phyloP scores from a whole-genome alignment of 352 stramenopile species.

The Globisporangium cystogenes region DNA sequence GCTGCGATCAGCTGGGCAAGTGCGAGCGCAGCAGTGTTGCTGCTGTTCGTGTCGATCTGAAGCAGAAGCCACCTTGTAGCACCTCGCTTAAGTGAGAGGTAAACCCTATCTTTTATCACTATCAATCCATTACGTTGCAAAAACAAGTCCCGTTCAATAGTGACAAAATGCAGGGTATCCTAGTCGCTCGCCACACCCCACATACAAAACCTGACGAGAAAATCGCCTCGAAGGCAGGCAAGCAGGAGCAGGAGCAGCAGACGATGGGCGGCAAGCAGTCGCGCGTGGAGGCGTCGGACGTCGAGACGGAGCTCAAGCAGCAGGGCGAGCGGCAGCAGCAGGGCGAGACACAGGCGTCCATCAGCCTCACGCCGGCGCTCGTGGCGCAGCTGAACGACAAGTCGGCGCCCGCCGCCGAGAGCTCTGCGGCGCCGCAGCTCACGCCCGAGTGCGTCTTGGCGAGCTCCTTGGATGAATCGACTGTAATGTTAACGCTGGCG shows the following conservation, averaged over 20 bases:
- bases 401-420: constrained; percentile 14
- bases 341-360: constrained; percentile 40
- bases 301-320: constrained; percentile 43
- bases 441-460: constrained; percentile 35
- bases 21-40: too few relatives aligned
- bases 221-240: not conserved
- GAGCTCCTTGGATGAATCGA: not conserved
- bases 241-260: not conserved
- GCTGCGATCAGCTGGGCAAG: too few relatives aligned
- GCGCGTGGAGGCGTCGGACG: constrained; percentile 59
- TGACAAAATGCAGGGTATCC: not conserved
- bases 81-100: not conserved
- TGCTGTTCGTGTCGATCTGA: too few relatives aligned
- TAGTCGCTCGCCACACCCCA: not conserved
- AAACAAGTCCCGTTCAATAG: not conserved
- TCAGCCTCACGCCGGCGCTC: constrained; percentile 64
- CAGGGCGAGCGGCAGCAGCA: constrained; percentile 36
- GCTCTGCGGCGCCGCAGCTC: constrained; percentile 12
- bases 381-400: constrained; percentile 64
- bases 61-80: too few relatives aligned
- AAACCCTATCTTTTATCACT: not conserved
- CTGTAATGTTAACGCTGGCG: not conserved
- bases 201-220: constrained; percentile 1
- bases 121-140: not conserved
- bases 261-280: constrained; percentile 75